Conservation (phyloP, 768 basidiomycete genomes). For the Termitomyces sp. region DNA sequence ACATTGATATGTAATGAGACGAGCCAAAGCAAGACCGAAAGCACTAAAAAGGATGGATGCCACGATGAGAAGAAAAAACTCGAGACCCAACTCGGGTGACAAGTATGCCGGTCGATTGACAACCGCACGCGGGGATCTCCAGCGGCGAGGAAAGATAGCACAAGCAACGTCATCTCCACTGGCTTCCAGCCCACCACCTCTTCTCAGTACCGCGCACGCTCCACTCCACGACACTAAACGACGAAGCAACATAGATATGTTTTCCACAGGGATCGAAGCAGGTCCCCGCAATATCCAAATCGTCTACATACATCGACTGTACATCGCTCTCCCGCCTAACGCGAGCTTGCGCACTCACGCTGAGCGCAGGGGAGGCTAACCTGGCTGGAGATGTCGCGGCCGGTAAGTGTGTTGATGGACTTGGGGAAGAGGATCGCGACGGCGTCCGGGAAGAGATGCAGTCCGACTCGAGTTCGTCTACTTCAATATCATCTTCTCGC, state of each 20-base stretch:
- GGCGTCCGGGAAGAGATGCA: conserved; percentile 39
- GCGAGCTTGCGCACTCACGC: background rate
- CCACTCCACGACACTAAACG: conserved; percentile 72
- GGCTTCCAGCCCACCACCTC: conserved; percentile 61
- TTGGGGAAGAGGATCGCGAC: conserved; percentile 37
- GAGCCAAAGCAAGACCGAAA: background rate
- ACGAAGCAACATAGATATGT: conserved; percentile 64
- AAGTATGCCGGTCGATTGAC: background rate
- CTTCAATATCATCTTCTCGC: conserved; percentile 34
- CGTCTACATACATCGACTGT: conserved; percentile 22
- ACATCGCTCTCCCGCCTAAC: conserved; percentile 1
- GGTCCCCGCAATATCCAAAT: conserved; percentile 60
- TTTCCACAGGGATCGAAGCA: conserved; percentile 71
- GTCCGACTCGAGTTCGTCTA: conserved; percentile 52
- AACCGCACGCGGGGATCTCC: background rate
- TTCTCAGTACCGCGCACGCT: conserved; percentile 65
- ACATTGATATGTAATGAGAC: background rate
- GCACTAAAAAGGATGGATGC: background rate
- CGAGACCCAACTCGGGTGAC: background rate
- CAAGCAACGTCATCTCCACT: conserved; percentile 30
- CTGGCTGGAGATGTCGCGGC: conserved; percentile 5
- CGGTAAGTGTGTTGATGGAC: conserved; percentile 25
- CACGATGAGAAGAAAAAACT: no score
- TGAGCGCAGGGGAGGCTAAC: conserved; percentile 6
- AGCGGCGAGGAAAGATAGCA: background rate